Percentiles rank a stretch among this genome's conserved stretches.
These are phyloP conservation scores for Penicillium psychrofluorescens DNA, from an alignment of 495 filamentous ascomycete species.

Conservation along the genomic window DNA sequence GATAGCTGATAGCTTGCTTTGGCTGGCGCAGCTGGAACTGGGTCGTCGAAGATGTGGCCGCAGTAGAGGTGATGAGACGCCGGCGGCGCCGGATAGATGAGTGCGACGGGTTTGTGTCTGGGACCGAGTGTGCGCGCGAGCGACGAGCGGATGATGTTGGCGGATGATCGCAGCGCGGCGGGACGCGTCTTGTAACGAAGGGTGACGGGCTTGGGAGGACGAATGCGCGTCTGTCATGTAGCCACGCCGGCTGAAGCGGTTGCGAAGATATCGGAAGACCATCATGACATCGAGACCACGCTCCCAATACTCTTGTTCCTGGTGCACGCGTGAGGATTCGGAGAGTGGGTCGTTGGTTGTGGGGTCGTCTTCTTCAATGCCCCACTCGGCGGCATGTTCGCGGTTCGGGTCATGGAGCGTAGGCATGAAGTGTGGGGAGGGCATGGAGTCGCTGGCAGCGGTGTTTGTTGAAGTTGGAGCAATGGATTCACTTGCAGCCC, in stretches of 20 bases:
- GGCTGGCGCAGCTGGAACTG: conserved; percentile 67
- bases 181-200: conserved; percentile 52
- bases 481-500: conserved; percentile 5
- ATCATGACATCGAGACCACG: conserved; percentile 75
- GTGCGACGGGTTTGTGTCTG: conserved; percentile 44
- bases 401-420: conserved; percentile 31
- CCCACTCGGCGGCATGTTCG: conserved; percentile 56
- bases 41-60: conserved; percentile 44
- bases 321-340: conserved; percentile 26
- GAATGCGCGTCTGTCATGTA: conserved; percentile 28
- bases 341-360: conserved; percentile 20
- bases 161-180: conserved; percentile 76
- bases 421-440: conserved; percentile 37
- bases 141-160: conserved; percentile 77
- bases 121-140: conserved; percentile 41
- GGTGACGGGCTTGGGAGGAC: conserved; percentile 23
- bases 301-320: conserved; percentile 76
- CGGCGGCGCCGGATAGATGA: conserved; percentile 35
- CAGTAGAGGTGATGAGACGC: conserved; percentile 32
- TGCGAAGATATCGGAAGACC: conserved; percentile 79
- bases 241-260: conserved; percentile 53
- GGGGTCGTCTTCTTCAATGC: conserved; percentile 55
- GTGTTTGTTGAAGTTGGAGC: conserved; percentile 14
- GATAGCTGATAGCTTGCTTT: conserved; percentile 59
- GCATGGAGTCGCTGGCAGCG: conserved; percentile 19